Evolutionary conservation across 1,284 basidiomycete species (phyloP), one percentile per base, ranked within the genome.

Genomic region (Kalmanozyma brasiliensis): DNA sequence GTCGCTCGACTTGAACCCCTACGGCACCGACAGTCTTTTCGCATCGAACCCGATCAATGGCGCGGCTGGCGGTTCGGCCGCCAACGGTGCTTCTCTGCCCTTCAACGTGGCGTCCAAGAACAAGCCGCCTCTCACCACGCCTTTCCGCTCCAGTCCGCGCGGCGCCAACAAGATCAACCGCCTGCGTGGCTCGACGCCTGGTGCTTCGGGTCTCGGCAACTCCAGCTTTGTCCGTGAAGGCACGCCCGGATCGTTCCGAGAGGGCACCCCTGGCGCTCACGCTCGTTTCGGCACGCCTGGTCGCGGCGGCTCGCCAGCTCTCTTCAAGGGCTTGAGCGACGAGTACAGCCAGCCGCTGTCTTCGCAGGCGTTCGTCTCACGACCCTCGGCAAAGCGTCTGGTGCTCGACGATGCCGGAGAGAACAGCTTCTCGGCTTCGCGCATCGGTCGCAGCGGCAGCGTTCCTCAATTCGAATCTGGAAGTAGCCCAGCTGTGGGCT

Each of bases 311-410:
- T 82, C 82, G 34, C 57, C 70, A 1, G 64, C 68, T 33, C 58
- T 81, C 19, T 71, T 83, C 77, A 84, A 84, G 58, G 85, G 89
- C 84, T 75, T 87, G 35, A 85, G 88, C 23, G 91, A 87, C 52
- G 83, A 84, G 34, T 68, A 70, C 49, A 73, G 60, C 41, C 72
- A 57, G 57, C 52, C 67, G 29, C 58, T 77, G 29, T 68, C 73
- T 45, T 73, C 85, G 17, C 85, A 86, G 67, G 90, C 85, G 83
- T 93, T 79, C 84, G 89, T 76, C 85, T 90, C 73, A 20, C 87
- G 90, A 35, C 88, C 90, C 56, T 96, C 92, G 80, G 92, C 97
- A 64, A 98, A 98, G 86, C 95, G 96, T 82, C 87, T 98, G 51
- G 90, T 94, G 35, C 84, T 98, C 55, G 91, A 94, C 78, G 74